Conservation (phyloP, 2,329 filamentous ascomycete species). For the Simplicillium aogashimaense region DNA sequence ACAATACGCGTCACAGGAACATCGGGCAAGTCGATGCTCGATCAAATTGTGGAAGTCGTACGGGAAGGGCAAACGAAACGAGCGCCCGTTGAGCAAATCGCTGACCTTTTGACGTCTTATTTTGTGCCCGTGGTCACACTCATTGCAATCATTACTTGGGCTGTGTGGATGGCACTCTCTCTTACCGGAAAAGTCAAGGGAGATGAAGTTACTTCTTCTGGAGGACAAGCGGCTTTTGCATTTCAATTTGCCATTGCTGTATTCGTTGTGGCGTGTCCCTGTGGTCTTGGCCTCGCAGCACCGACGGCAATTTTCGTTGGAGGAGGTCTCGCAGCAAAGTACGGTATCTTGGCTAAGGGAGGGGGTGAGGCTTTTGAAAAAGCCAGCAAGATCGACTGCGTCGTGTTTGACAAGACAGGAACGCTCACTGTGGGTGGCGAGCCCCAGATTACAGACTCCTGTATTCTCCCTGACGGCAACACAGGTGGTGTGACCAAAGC, state of each 20-base stretch:
- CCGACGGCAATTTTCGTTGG: slow-evolving; percentile 81
- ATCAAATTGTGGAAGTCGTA: slow-evolving; percentile 68
- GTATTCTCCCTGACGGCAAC: slow-evolving; percentile 24
- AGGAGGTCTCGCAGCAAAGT: slow-evolving; percentile 65
- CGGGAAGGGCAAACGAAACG: slow-evolving; percentile 68
- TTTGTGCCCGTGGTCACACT: slow-evolving; percentile 67
- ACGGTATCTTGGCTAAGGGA: slow-evolving; percentile 75
- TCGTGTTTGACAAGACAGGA: slow-evolving; percentile 85
- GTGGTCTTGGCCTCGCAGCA: slow-evolving; percentile 73
- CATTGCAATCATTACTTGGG: slow-evolving; percentile 61
- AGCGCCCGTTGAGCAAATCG: slow-evolving; percentile 66
- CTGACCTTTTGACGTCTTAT: slow-evolving; percentile 63
- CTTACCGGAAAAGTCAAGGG: slow-evolving; percentile 44
- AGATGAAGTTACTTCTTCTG: slow-evolving; percentile 44
- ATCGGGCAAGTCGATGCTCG: slow-evolving; percentile 64
- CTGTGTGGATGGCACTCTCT: slow-evolving; percentile 60
- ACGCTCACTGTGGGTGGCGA: slow-evolving; percentile 68
- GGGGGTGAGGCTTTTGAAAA: slow-evolving; percentile 82
- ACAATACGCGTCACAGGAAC: slow-evolving; percentile 54
- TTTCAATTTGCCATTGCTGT: slow-evolving; percentile 78
- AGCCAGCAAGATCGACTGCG: slow-evolving; percentile 65
- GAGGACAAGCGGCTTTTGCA: slow-evolving; percentile 64
- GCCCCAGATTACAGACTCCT: slow-evolving; percentile 53
- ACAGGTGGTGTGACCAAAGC: slow-evolving; percentile 14
- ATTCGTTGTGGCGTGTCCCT: slow-evolving; percentile 80